Evolutionary conservation across 179 eudicot genomes (phyloP).

Genomic region (Nepenthes alata): DNA sequence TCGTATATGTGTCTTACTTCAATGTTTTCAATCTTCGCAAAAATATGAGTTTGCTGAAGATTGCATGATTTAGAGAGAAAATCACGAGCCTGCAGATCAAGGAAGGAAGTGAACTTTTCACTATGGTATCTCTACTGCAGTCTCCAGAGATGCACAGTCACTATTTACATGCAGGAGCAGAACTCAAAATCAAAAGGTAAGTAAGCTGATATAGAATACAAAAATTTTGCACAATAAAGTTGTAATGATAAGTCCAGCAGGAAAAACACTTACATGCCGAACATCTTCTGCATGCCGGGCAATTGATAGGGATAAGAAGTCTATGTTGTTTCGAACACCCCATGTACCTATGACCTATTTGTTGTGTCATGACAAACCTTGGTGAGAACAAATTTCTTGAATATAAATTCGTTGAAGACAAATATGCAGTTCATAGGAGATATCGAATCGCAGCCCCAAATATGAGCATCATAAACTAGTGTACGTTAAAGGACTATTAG

Average conservation of each 20-base stretch:
- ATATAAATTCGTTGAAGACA: background rate
- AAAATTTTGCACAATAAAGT: conserved; percentile 1
- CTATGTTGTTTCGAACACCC: conserved; percentile 72
- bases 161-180: background rate
- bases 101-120: conserved; percentile 12
- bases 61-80: conserved; percentile 16
- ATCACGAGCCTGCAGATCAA: conserved; percentile 13
- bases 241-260: background rate
- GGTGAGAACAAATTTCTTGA: conserved; percentile 1
- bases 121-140: conserved; percentile 2
- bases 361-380: background rate
- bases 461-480: background rate
- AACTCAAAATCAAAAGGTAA: background rate
- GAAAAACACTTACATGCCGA: conserved; percentile 42
- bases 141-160: background rate
- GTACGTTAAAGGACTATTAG: background rate
- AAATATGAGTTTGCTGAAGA: conserved; percentile 66
- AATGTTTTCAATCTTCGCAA: conserved; percentile 66
- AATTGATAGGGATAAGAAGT: conserved; percentile 59
- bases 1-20: conserved; percentile 31
- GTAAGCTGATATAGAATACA: conserved; percentile 6
- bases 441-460: background rate
- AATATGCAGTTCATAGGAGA: background rate
- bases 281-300: conserved; percentile 77
- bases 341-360: conserved; percentile 59